These are phyloP conservation scores for Verticillium zaregamsianum DNA, from an alignment of 2,329 filamentous ascomycete genomes.

Conservation along the genomic window DNA sequence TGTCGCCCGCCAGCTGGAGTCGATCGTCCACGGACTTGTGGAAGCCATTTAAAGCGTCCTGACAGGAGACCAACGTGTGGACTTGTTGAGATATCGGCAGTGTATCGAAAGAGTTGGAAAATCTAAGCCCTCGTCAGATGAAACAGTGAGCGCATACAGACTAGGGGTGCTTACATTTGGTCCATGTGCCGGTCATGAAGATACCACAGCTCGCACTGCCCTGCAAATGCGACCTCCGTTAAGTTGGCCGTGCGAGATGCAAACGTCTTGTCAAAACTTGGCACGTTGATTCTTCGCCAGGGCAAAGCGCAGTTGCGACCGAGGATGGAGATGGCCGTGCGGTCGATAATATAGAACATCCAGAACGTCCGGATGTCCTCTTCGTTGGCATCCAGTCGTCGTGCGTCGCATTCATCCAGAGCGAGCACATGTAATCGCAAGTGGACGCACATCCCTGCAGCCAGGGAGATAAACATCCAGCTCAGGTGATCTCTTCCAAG, in stretches of 20 bases:
- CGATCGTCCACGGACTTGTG: slow-evolving; percentile 9
- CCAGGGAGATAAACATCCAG: slow-evolving; percentile 15
- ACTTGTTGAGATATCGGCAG: slow-evolving; percentile 12
- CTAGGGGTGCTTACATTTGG: slow-evolving; percentile 7
- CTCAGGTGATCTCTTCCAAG: slow-evolving; percentile 13
- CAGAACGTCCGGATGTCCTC: slow-evolving; percentile 12
- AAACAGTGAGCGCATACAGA: not conserved
- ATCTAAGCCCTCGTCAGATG: not conserved
- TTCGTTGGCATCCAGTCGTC: slow-evolving; percentile 10
- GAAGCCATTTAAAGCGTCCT: slow-evolving; percentile 12
- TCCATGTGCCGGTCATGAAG: slow-evolving; percentile 15
- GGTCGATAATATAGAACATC: slow-evolving; percentile 15
- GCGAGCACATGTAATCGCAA: slow-evolving; percentile 12
- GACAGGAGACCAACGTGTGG: slow-evolving; percentile 10
- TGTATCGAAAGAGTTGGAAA: slow-evolving; percentile 10
- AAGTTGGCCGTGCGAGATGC: slow-evolving; percentile 7
- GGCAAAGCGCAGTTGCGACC: slow-evolving; percentile 13
- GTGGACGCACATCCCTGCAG: slow-evolving; percentile 13
- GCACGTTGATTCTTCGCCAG: slow-evolving; percentile 13
- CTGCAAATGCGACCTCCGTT: slow-evolving; percentile 10
- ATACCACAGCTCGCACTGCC: slow-evolving; percentile 15
- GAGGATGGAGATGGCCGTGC: slow-evolving; percentile 13
- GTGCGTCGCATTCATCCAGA: slow-evolving; percentile 10
- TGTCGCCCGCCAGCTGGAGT: slow-evolving; percentile 6
- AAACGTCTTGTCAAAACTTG: slow-evolving; percentile 8